These are phyloP conservation scores for Termitomyces sp. DNA, from an alignment of 768 basidiomycete genomes.

Conservation along the genomic window DNA sequence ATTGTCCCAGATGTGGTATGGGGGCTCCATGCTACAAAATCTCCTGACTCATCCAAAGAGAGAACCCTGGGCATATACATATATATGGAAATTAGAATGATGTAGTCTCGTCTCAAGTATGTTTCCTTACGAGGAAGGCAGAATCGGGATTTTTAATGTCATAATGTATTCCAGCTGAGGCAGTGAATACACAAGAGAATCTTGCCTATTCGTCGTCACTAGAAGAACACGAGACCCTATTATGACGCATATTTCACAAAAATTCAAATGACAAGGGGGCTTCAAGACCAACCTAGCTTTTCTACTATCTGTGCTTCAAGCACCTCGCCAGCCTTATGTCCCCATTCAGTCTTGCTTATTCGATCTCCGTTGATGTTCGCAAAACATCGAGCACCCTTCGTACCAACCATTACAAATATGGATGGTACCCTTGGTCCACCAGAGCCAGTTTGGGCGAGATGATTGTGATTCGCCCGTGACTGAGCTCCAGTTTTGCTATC, in stretches of 20 bases:
- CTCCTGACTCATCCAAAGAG: constrained; percentile 32
- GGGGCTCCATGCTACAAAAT: constrained; percentile 44
- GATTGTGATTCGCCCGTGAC: constrained; percentile 37
- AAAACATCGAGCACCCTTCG: constrained; percentile 52
- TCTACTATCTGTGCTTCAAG: constrained; percentile 51
- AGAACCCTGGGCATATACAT: constrained; percentile 7
- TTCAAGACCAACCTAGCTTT: constrained; percentile 45
- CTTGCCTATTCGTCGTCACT: constrained; percentile 46
- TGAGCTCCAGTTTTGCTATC: constrained; percentile 46
- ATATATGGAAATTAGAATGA: not conserved
- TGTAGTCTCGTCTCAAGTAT: not conserved
- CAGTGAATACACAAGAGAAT: constrained; percentile 54
- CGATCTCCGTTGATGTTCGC: constrained; percentile 62
- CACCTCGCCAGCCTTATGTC: constrained; percentile 44
- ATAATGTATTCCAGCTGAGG: constrained; percentile 57
- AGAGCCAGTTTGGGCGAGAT: constrained; percentile 33
- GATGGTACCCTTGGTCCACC: constrained; percentile 24
- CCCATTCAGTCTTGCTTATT: constrained; percentile 65
- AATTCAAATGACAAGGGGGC: not conserved
- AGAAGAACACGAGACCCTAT: constrained; percentile 50
- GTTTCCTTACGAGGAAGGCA: constrained; percentile 27
- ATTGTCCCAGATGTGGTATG: constrained; percentile 29
- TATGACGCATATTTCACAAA: not conserved
- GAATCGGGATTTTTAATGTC: constrained; percentile 32
- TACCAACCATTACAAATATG: constrained; percentile 44